A percentile compares a stretch with the other conserved stretches of the same genome.
phyloP scores from a whole-genome alignment of 768 basidiomycete species.

The Termitomyces sp. region DNA sequence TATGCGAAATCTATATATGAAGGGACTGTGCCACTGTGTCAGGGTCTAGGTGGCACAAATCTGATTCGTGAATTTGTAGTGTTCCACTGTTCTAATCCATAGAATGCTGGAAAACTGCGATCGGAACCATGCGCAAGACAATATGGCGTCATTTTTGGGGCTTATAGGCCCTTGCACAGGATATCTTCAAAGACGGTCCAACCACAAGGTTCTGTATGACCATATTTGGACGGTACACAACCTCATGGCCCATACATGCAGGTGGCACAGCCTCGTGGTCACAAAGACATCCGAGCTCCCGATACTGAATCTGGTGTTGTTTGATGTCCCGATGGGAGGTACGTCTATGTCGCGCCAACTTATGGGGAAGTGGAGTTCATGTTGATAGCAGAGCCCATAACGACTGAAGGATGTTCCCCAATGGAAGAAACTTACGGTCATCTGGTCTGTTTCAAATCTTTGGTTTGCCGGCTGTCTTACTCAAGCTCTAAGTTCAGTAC shows the following conservation, averaged over 20 bases:
- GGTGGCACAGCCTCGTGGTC: neutral
- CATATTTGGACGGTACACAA: neutral
- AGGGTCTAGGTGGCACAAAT: neutral
- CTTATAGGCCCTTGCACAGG: neutral
- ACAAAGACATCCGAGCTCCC: neutral
- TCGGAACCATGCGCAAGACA: neutral
- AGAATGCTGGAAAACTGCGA: neutral
- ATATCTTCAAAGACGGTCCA: neutral
- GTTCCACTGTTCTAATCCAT: neutral
- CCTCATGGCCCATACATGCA: no score
- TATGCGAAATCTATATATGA: neutral
- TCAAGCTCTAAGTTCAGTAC: no score
- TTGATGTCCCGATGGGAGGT: no score
- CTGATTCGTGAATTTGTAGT: neutral
- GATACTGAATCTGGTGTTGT: neutral
- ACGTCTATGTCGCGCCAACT: neutral
- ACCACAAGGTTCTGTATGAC: neutral
- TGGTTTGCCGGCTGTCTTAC: neutral
- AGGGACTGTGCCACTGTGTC: neutral
- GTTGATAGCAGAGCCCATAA: neutral
- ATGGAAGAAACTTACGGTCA: neutral
- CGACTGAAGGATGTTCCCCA: neutral
- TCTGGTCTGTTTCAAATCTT: neutral
- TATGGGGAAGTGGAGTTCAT: neutral
- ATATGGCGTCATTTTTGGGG: neutral